A percentile compares a stretch with the other conserved stretches of the same genome.
Evolutionary conservation across 148 eudicot species (phyloP).

Genomic region (Camellia granthamiana): DNA sequence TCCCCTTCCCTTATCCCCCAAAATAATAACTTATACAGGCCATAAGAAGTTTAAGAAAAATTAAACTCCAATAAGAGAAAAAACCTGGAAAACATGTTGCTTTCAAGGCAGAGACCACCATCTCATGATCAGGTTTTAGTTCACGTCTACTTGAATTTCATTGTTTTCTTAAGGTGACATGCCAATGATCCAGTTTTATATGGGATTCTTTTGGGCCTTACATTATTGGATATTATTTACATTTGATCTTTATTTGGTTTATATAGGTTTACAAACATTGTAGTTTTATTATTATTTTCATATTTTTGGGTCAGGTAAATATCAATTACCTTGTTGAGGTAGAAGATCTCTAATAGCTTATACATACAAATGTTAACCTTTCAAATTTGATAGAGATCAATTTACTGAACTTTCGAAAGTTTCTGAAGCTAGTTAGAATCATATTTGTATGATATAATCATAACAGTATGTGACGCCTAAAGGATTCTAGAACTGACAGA

Average conservation of each 20-base stretch:
- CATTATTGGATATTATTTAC: background rate
- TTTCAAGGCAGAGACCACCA: background rate
- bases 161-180: background rate
- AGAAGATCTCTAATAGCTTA: too few relatives aligned
- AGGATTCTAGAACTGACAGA: background rate
- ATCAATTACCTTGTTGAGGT: background rate
- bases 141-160: background rate
- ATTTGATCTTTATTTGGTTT: background rate
- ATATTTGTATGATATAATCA: background rate
- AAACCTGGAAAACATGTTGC: background rate
- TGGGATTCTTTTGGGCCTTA: background rate
- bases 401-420: too few relatives aligned
- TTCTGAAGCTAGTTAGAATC: background rate
- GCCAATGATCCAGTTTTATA: background rate
- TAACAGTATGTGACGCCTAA: background rate
- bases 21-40: background rate
- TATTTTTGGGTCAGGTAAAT: background rate
- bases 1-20: background rate
- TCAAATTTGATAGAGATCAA: too few relatives aligned
- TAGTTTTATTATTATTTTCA: background rate
- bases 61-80: background rate
- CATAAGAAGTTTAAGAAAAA: background rate
- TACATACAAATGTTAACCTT: too few relatives aligned
- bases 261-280: background rate
- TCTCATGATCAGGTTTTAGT: background rate